phyloP scores from a whole-genome alignment of 371 early-diverging fungal species.

The Mortierella sp. region DNA sequence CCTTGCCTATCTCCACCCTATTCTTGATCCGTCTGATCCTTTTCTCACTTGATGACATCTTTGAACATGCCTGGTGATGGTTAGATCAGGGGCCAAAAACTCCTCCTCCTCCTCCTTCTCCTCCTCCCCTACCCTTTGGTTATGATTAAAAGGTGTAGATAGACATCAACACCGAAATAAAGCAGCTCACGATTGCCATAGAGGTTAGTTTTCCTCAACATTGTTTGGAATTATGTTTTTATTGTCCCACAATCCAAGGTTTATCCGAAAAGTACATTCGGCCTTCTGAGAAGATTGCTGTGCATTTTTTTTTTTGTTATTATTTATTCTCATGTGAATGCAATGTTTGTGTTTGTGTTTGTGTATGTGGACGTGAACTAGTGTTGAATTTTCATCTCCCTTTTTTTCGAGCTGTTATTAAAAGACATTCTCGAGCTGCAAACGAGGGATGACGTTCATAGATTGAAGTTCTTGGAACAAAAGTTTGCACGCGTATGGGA shows the following conservation, averaged over 20 bases:
- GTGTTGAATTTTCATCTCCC: not conserved
- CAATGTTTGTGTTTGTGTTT: not conserved
- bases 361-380: not conserved
- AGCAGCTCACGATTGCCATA: too few relatives aligned
- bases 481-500: slow-evolving; percentile 98
- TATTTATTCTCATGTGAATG: slow-evolving; percentile 3
- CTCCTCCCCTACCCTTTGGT: too few relatives aligned
- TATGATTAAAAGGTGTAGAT: too few relatives aligned
- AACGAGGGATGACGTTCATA: slow-evolving; percentile 96
- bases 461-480: slow-evolving; percentile 97
- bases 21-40: slow-evolving; percentile 6
- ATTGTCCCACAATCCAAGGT: too few relatives aligned
- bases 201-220: too few relatives aligned
- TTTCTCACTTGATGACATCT: slow-evolving; percentile 11
- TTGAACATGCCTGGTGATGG: not conserved
- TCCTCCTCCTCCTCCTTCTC: not conserved
- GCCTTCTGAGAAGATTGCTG: not conserved
- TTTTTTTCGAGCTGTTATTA: slow-evolving; percentile 7
- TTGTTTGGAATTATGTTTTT: too few relatives aligned
- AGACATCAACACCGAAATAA: too few relatives aligned
- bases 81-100: not conserved
- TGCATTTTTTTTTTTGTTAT: not conserved
- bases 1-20: not conserved
- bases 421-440: slow-evolving; percentile 60
- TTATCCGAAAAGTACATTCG: too few relatives aligned